Evolutionary conservation across 2,329 filamentous ascomycete species (phyloP).

Genomic region (Fusarium proliferatum): DNA sequence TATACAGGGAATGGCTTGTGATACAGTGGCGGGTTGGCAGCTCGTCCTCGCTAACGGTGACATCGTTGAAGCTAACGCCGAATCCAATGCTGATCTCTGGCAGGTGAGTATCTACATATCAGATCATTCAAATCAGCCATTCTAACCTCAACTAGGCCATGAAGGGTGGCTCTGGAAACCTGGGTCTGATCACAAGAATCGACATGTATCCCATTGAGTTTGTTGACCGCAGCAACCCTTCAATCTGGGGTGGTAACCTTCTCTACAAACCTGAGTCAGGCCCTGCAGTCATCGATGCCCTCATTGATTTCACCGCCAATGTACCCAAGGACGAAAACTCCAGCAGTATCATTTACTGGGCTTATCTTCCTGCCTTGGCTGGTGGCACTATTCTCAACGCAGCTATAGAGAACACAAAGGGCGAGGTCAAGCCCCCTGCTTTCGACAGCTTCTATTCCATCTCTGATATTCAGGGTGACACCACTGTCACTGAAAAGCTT

Average conservation of each 20-base stretch:
- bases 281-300: constrained; percentile 44
- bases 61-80: constrained; percentile 55
- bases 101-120: constrained; percentile 27
- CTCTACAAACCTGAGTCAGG: constrained; percentile 40
- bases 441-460: constrained; percentile 47
- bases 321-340: constrained; percentile 49
- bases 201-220: constrained; percentile 49
- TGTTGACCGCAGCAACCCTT: constrained; percentile 39
- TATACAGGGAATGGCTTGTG: constrained; percentile 49
- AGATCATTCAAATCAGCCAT: fast-evolving
- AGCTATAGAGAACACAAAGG: constrained; percentile 48
- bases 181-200: constrained; percentile 53
- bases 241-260: constrained; percentile 49
- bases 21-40: constrained; percentile 56
- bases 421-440: constrained; percentile 42
- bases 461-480: constrained; percentile 40
- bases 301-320: constrained; percentile 48
- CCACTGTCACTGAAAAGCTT: constrained; percentile 44
- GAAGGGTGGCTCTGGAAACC: constrained; percentile 61
- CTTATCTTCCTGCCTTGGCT: constrained; percentile 45
- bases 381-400: constrained; percentile 48
- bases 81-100: constrained; percentile 56
- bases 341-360: constrained; percentile 49
- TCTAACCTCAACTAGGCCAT: constrained; percentile 48
- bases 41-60: constrained; percentile 57